These are phyloP conservation scores for Podosphaera fusca DNA, from an alignment of 2,329 filamentous ascomycete species.

Conservation along the genomic window DNA sequence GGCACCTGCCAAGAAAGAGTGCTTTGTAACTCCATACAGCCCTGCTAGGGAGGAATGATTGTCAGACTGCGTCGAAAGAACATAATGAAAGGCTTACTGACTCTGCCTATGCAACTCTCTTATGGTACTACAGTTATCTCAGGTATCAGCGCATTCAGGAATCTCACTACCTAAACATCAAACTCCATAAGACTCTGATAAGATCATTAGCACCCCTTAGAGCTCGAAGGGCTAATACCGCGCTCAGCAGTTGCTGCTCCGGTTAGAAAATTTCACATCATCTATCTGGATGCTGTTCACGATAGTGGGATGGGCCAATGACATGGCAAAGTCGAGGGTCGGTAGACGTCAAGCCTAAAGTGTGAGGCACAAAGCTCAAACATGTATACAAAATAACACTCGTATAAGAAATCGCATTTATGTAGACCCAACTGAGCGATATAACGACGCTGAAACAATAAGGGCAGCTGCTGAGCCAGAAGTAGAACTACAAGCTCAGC, in stretches of 20 bases:
- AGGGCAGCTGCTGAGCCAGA: not conserved
- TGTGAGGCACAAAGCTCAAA: not conserved
- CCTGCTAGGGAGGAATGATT: not conserved
- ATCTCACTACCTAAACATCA: not conserved
- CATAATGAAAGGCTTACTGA: not conserved
- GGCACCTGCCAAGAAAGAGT: not conserved
- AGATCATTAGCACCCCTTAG: not conserved
- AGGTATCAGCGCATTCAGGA: not conserved
- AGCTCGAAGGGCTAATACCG: not conserved
- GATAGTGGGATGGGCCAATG: not conserved
- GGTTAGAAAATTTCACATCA: not conserved
- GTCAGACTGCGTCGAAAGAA: not conserved
- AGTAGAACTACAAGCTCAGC: not conserved
- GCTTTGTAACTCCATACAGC: not conserved
- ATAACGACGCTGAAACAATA: not conserved
- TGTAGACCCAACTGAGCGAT: not conserved
- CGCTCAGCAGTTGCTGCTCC: not conserved
- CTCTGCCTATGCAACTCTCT: not conserved
- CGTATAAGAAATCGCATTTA: not conserved
- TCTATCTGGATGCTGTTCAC: not conserved
- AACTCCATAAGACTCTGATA: not conserved
- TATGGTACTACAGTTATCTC: not conserved
- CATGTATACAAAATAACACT: not conserved
- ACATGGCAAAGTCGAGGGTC: not conserved
- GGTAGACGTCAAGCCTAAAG: not conserved